Conservation (phyloP, 164 flowering plant species). For the Vitis cinerea region DNA sequence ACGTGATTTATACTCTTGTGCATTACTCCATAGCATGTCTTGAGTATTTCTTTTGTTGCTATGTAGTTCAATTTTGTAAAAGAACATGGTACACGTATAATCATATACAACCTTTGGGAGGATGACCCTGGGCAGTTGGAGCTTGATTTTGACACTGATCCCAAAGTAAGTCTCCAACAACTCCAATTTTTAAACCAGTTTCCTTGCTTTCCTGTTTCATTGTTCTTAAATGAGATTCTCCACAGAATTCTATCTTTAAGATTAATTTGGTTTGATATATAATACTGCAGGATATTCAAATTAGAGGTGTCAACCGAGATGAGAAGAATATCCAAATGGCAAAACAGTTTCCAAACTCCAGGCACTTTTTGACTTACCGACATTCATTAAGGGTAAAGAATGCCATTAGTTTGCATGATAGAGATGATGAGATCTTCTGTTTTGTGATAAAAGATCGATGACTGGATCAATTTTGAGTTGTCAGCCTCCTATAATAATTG, state of each 20-base stretch:
- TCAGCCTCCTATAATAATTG: not conserved
- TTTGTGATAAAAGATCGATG: not conserved
- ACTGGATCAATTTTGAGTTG: not conserved
- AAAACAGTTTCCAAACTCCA: slow-evolving; percentile 63
- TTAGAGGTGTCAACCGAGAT: slow-evolving; percentile 91
- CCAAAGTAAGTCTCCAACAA: slow-evolving; percentile 39
- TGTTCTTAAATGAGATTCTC: not conserved
- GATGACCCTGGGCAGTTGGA: slow-evolving; percentile 81
- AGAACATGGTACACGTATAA: slow-evolving; percentile 81
- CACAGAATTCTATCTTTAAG: not conserved
- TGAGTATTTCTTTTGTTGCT: not conserved
- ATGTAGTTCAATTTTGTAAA: slow-evolving; percentile 62
- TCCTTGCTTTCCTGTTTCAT: not conserved
- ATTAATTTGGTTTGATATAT: slow-evolving; percentile 3
- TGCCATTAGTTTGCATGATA: not conserved
- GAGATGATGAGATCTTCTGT: not conserved
- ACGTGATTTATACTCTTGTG: too few species aligned
- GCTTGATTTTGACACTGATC: slow-evolving; percentile 81
- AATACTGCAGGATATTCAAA: slow-evolving; percentile 78
- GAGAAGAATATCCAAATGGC: slow-evolving; percentile 91
- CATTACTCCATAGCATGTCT: not conserved
- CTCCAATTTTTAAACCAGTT: not conserved
- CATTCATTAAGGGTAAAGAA: slow-evolving; percentile 85
- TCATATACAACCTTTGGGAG: slow-evolving; percentile 96
- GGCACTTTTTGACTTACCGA: slow-evolving; percentile 85